phyloP scores from a whole-genome alignment of 78 protist genomes.

The Paratrimastix pyriformis region DNA sequence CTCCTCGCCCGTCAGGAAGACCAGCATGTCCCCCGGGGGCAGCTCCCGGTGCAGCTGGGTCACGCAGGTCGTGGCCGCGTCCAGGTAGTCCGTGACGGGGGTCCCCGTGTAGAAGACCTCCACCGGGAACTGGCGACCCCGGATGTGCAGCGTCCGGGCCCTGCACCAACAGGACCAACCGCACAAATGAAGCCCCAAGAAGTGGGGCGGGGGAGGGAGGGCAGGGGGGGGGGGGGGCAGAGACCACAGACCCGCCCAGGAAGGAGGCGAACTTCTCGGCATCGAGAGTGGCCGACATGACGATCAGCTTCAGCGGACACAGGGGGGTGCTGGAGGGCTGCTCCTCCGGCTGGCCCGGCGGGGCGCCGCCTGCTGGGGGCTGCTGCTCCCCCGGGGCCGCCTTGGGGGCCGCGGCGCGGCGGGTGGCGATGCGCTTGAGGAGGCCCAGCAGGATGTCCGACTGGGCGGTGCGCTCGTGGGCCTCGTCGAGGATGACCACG shows the following conservation, averaged over 20 bases:
- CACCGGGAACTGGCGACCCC: constrained; percentile 18
- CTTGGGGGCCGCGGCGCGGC: constrained; percentile 17
- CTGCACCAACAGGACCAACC: neutral
- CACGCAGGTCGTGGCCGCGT: constrained; percentile 33
- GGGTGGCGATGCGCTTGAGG: constrained; percentile 14
- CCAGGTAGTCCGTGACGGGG: constrained; percentile 33
- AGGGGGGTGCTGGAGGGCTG: neutral
- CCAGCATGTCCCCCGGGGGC: constrained; percentile 71
- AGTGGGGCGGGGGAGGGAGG: too few species aligned
- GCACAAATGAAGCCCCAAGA: too few species aligned
- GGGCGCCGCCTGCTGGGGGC: too few species aligned
- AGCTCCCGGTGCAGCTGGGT: constrained; percentile 44
- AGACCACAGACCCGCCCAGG: constrained; percentile 1
- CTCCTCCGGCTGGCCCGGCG: too few species aligned
- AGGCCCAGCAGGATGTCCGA: constrained; percentile 73
- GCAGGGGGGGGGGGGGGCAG: neutral
- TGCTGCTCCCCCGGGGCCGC: too few species aligned
- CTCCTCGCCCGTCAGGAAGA: constrained; percentile 83
- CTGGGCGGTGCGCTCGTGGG: constrained; percentile 77
- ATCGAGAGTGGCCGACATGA: constrained; percentile 85
- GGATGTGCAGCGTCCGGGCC: neutral
- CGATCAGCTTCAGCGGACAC: constrained; percentile 33
- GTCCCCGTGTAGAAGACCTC: neutral
- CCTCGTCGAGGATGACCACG: constrained; percentile 69
- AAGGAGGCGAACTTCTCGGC: constrained; percentile 35